Evolutionary conservation across 2,329 filamentous ascomycete species (phyloP).

Genomic region (Botrytis fabae): DNA sequence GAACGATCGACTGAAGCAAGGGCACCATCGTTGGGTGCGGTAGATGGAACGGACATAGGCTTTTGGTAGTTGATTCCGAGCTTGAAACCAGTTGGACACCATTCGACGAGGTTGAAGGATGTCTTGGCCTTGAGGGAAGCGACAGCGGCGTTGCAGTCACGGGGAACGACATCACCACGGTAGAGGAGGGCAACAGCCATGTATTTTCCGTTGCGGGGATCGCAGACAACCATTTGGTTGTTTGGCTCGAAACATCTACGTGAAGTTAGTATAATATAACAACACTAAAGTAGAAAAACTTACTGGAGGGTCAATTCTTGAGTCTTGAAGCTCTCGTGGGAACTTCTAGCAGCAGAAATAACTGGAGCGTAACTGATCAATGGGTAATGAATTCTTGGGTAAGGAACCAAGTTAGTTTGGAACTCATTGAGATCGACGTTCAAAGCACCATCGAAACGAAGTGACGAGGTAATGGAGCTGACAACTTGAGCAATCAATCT

Average conservation of each 20-base stretch:
- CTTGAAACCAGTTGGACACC: constrained; percentile 70
- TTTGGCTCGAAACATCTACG: constrained; percentile 61
- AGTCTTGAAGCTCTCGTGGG: constrained; percentile 67
- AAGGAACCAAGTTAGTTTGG: constrained; percentile 69
- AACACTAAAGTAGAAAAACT: constrained; percentile 28
- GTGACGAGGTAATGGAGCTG: constrained; percentile 64
- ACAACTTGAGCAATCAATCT: constrained; percentile 67
- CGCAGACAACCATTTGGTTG: constrained; percentile 68
- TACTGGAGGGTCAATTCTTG: constrained; percentile 65
- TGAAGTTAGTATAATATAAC: constrained; percentile 20
- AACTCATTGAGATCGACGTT: constrained; percentile 70
- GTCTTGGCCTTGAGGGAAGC: constrained; percentile 62
- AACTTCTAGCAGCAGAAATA: constrained; percentile 59
- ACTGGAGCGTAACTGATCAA: constrained; percentile 66
- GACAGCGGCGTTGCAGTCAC: constrained; percentile 60
- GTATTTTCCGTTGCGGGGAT: constrained; percentile 66
- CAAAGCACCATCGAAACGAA: constrained; percentile 65
- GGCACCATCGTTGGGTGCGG: constrained; percentile 45
- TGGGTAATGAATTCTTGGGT: constrained; percentile 67
- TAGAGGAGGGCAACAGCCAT: constrained; percentile 68
- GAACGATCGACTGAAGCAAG: constrained; percentile 55
- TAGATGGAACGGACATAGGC: constrained; percentile 51
- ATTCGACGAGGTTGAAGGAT: constrained; percentile 66
- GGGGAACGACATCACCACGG: constrained; percentile 64
- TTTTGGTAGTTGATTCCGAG: constrained; percentile 67